Evolutionary conservation across 805 yeast species (phyloP).

Genomic region (Metschnikowia kofuensis): DNA sequence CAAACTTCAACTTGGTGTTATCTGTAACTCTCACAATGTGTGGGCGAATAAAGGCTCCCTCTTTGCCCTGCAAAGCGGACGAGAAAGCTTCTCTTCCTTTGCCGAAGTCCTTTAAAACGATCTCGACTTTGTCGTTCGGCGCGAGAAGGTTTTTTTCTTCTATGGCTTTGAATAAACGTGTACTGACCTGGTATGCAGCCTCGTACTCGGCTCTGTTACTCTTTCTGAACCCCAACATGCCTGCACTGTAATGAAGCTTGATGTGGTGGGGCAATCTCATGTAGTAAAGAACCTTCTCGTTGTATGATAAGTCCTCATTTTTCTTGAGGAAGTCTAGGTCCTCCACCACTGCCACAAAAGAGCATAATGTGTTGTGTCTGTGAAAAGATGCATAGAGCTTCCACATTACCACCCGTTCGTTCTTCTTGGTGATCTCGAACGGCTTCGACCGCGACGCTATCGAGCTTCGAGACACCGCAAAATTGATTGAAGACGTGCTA

Average conservation of each 20-base stretch:
- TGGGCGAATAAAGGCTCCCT: constrained; percentile 69
- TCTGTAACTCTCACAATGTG: constrained; percentile 71
- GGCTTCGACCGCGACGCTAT: constrained; percentile 6
- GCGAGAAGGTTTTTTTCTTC: constrained; percentile 57
- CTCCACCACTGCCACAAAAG: constrained; percentile 68
- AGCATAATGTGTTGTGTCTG: constrained; percentile 78
- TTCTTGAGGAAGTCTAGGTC: constrained; percentile 57
- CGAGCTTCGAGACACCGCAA: constrained; percentile 7
- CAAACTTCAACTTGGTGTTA: constrained; percentile 79
- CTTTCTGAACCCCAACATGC: constrained; percentile 85
- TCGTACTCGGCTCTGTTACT: constrained; percentile 91
- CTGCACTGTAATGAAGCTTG: constrained; percentile 68
- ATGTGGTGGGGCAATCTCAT: constrained; percentile 77
- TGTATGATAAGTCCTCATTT: constrained; percentile 54
- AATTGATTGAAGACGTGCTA: constrained; percentile 3
- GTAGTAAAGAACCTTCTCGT: constrained; percentile 73
- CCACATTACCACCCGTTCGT: constrained; percentile 53
- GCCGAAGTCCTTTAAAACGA: constrained; percentile 79
- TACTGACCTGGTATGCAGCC: constrained; percentile 82
- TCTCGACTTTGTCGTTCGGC: constrained; percentile 59
- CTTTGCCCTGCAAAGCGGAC: constrained; percentile 83
- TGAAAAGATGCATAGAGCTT: constrained; percentile 74
- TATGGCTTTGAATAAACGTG: constrained; percentile 69
- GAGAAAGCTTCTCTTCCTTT: constrained; percentile 86
- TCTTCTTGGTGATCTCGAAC: constrained; percentile 10